phyloP scores from a whole-genome alignment of 2,329 filamentous ascomycete genomes.

The Epichloe glyceriae region DNA sequence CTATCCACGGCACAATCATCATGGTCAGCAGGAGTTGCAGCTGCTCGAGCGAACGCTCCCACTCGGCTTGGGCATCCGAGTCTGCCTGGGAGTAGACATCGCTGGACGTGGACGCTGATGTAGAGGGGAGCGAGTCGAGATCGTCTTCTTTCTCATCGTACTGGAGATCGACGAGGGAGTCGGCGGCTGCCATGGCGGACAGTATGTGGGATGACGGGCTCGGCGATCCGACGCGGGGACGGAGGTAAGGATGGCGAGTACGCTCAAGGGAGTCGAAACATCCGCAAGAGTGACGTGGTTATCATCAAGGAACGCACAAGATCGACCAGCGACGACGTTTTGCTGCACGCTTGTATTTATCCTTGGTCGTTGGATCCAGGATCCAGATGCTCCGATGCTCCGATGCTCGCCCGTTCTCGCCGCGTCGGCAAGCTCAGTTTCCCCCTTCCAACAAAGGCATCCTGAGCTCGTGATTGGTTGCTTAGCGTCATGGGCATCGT shows the following conservation, averaged over 20 bases:
- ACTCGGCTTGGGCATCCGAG: slow-evolving; percentile 86
- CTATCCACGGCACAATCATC: slow-evolving; percentile 85
- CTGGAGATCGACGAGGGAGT: slow-evolving; percentile 38
- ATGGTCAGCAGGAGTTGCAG: slow-evolving; percentile 86
- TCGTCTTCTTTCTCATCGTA: slow-evolving; percentile 41
- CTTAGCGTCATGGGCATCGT: neutral
- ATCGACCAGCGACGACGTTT: neutral
- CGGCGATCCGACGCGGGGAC: neutral
- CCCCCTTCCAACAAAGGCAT: neutral
- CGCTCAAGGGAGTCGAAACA: neutral
- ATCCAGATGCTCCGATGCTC: neutral
- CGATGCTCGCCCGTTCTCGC: neutral
- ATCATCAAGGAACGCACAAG: neutral
- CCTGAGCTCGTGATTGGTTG: slow-evolving; percentile 1
- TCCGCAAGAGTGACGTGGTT: neutral
- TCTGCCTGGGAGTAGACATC: slow-evolving; percentile 46
- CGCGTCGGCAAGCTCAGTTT: neutral
- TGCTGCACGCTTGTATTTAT: neutral
- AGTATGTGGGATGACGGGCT: neutral
- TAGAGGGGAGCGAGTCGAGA: slow-evolving; percentile 50
- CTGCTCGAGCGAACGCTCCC: slow-evolving; percentile 89
- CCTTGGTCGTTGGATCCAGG: neutral
- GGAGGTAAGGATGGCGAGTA: neutral
- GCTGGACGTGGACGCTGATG: slow-evolving; percentile 28
- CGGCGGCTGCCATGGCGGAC: slow-evolving; percentile 22